Evolutionary conservation across 139 green algal species (phyloP).

Genomic region (Tetratostichococcus sp.): DNA sequence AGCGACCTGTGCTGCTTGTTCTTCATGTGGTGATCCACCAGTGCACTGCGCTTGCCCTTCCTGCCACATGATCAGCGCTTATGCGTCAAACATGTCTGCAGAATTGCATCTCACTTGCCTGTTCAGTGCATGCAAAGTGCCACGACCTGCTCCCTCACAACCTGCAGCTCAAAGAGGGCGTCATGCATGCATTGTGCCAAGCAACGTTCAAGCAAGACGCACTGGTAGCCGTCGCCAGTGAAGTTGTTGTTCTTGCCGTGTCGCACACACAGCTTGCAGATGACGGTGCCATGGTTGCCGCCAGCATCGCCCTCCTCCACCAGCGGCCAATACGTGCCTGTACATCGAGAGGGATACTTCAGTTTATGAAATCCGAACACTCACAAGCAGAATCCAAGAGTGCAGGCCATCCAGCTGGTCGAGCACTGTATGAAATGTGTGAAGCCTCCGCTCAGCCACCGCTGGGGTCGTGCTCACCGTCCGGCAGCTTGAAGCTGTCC

Average conservation of each 20-base stretch:
- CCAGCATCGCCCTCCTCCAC: slow-evolving; percentile 15
- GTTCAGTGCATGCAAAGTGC: neutral
- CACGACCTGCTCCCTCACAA: too few species aligned
- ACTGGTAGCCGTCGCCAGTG: slow-evolving; percentile 23
- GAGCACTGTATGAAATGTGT: too few species aligned
- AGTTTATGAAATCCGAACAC: too few species aligned
- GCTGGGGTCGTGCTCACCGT: neutral
- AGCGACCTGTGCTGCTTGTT: slow-evolving; percentile 30
- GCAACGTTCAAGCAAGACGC: neutral
- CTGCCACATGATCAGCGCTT: slow-evolving; percentile 1
- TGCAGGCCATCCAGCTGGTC: too few species aligned
- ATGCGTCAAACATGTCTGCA: too few species aligned
- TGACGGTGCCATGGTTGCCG: slow-evolving; percentile 19
- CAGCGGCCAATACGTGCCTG: slow-evolving; percentile 16
- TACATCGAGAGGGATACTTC: too few species aligned
- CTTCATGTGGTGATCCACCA: slow-evolving; percentile 30
- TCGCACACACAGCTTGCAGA: slow-evolving; percentile 25
- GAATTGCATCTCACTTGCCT: too few species aligned
- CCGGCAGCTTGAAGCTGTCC: slow-evolving; percentile 19
- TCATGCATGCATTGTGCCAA: neutral
- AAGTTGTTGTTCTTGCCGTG: slow-evolving; percentile 30
- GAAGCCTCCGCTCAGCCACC: too few species aligned
- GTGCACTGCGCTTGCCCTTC: slow-evolving; percentile 28
- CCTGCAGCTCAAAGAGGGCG: too few species aligned
- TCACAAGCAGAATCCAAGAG: too few species aligned